phyloP scores from a whole-genome alignment of 495 filamentous ascomycete species.

The Talaromyces adpressus region DNA sequence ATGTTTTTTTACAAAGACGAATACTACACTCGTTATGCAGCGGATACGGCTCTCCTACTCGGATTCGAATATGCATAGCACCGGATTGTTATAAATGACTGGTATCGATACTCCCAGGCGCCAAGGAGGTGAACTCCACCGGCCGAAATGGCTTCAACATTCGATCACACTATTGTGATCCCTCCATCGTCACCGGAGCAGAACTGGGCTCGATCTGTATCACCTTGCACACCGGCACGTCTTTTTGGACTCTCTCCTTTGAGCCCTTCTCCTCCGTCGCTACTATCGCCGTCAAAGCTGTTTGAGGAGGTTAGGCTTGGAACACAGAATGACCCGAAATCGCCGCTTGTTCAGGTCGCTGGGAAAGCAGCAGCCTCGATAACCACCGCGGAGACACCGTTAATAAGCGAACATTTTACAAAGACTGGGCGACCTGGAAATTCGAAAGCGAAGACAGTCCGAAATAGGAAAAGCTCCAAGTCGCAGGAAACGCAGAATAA shows the following conservation, averaged over 20 bases:
- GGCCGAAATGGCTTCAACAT: neutral
- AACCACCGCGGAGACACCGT: neutral
- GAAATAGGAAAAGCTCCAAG: conserved; percentile 15
- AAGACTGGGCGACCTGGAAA: neutral
- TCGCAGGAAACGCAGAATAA: conserved; percentile 21
- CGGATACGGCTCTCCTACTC: neutral
- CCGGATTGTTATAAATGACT: neutral
- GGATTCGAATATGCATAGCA: neutral
- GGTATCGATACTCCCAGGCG: neutral
- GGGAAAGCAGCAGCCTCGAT: neutral
- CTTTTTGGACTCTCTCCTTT: conserved; percentile 12
- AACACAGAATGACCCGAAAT: conserved; percentile 5
- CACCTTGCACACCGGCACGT: conserved; percentile 10
- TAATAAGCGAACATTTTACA: neutral
- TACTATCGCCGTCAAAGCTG: conserved; percentile 30
- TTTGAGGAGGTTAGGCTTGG: conserved; percentile 14
- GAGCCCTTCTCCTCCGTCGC: conserved; percentile 21
- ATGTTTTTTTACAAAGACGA: neutral
- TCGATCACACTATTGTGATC: conserved; percentile 2
- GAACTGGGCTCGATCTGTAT: conserved; percentile 12
- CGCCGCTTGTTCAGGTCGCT: neutral
- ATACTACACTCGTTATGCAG: neutral
- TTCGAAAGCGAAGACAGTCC: conserved; percentile 13
- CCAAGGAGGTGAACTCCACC: neutral
- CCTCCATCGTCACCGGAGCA: conserved; percentile 30